These are phyloP conservation scores for Alectoria sarmentosa DNA, from an alignment of 495 filamentous ascomycete species.

Conservation along the genomic window DNA sequence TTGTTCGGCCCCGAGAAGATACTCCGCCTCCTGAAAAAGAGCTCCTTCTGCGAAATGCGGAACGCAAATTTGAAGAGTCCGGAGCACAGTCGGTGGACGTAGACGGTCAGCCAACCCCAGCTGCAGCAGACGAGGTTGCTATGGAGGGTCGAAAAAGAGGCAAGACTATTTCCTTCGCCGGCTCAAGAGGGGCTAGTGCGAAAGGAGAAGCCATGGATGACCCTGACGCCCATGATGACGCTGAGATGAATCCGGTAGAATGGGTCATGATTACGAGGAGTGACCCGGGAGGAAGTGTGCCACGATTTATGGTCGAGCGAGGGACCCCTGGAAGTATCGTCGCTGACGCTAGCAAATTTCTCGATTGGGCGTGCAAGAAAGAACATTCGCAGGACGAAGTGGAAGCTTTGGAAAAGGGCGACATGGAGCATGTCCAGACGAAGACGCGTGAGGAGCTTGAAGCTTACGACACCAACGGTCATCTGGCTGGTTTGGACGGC, in stretches of 20 bases:
- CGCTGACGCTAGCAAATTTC: constrained; percentile 73
- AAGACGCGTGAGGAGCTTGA: constrained; percentile 20
- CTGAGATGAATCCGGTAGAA: constrained; percentile 64
- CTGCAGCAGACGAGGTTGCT: constrained; percentile 16
- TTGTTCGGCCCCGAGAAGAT: constrained; percentile 3
- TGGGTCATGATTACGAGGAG: constrained; percentile 97
- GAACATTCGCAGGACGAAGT: constrained; percentile 38
- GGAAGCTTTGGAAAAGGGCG: constrained; percentile 28
- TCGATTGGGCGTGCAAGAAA: constrained; percentile 70
- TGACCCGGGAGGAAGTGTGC: constrained; percentile 88
- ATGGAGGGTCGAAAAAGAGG: constrained; percentile 31
- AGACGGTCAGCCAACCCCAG: constrained; percentile 4
- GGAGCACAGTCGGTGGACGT: neutral
- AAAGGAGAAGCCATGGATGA: constrained; percentile 37
- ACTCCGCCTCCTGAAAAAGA: constrained; percentile 23
- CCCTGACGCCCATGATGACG: constrained; percentile 32
- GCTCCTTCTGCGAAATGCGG: constrained; percentile 23
- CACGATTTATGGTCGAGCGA: constrained; percentile 89
- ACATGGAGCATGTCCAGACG: neutral
- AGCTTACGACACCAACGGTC: constrained; percentile 32
- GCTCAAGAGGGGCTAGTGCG: constrained; percentile 33
- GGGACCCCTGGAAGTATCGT: constrained; percentile 82
- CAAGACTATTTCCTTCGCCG: constrained; percentile 43
- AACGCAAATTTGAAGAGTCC: neutral
- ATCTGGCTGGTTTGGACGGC: constrained; percentile 30